Base-by-base conservation (phyloP, 768 basidiomycete genomes). In the Crassisporium funariophilum region DNA sequence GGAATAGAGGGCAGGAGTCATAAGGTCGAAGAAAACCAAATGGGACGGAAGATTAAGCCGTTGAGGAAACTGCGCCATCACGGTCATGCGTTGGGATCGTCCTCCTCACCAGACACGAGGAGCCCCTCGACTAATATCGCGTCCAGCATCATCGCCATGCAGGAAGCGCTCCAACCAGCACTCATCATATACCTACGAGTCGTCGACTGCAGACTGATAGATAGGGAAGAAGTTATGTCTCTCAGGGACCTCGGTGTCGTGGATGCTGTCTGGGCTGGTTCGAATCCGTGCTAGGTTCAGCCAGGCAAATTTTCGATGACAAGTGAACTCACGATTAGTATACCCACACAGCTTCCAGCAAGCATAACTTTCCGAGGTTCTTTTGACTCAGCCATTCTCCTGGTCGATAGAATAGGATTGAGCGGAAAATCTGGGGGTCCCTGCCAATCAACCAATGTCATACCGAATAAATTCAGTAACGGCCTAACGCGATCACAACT, bases 151-250 rank as follows among this genome's bases (percentile, higher is more conserved):
- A 66, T 71, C 35, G 67, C 71, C 12, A 67, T 65, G 55, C 60
- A 66, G 45, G 73, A 72, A 49, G 62, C 69, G 35, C 59, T 59
- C 46, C 55, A 49, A 12, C 68, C 69, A 8, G 66, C 66, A 5
- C 50, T 55, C 35, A 72, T 80, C 39, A 59, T 62, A 41, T 78
- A 70, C 44, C 49, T 79, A 20, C 71, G 75, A 35, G 58, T 79
- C 21, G 69, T 69, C 34, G 64, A 71, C 42, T 78, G 75, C 50
- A 57, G 57, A 11, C 56, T 66, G 48, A 67, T 79, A 42, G 55
- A 55, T 37, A 51, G 69, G 50, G 66, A 67, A 34, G 68, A 74
- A 33, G 71, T 70, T 2, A 33, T 66, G 11, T 65, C 64, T 27
- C 50, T 80, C 46, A 68, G 64, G 44, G 64, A 65, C 46, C 59